These are phyloP conservation scores for Phytophthora colocasiae DNA, from an alignment of 352 stramenopile species.

Conservation along the genomic window DNA sequence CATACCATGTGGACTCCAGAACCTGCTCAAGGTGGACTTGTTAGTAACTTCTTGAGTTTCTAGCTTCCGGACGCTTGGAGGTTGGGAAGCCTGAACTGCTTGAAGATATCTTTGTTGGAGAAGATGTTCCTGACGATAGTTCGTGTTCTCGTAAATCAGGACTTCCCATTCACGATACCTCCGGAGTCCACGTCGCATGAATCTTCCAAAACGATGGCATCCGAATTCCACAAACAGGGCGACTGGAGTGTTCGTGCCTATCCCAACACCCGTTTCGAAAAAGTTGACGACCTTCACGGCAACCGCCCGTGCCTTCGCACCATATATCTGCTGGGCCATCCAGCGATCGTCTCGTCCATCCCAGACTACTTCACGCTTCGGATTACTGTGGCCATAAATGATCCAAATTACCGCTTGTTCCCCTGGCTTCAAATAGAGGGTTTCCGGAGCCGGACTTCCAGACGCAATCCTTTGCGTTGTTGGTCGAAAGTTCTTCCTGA, in stretches of 20 bases:
- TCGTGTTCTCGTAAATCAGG: no score
- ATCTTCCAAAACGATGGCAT: background rate
- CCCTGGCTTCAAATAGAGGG: no score
- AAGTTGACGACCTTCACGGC: no score
- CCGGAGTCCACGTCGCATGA: background rate
- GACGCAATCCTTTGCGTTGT: no score
- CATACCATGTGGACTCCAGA: no score
- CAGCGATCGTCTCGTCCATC: background rate
- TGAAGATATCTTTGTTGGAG: no score
- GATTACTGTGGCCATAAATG: background rate
- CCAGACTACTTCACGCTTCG: conserved; percentile 1
- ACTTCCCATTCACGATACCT: background rate
- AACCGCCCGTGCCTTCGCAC: background rate
- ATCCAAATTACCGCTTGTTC: no score
- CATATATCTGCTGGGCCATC: background rate
- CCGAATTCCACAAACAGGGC: background rate
- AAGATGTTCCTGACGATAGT: no score
- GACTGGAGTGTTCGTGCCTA: background rate
- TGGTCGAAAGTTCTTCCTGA: no score
- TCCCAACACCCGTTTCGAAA: background rate
- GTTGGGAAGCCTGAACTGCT: background rate
- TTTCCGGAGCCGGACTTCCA: no score
- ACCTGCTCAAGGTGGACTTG: background rate
- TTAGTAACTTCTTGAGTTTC: background rate
- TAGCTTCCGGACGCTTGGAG: background rate